Conservation (phyloP, 1,284 basidiomycete species). For the Leccinum angustisporum region DNA sequence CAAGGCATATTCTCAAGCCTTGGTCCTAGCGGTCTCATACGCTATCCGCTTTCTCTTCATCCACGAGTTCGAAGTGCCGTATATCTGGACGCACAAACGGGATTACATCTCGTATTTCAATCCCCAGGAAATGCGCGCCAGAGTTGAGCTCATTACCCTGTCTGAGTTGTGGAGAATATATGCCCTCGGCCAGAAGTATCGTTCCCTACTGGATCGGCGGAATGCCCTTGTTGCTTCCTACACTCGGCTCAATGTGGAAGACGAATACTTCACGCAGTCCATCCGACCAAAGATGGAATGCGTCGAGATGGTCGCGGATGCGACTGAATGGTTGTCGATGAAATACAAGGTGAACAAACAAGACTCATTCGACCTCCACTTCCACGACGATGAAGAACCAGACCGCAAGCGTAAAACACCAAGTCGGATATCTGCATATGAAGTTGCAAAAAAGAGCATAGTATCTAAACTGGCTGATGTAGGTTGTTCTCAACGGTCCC, state of each 20-base stretch:
- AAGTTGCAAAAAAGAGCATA: slow-evolving; percentile 79
- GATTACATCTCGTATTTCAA: slow-evolving; percentile 87
- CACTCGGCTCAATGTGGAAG: slow-evolving; percentile 57
- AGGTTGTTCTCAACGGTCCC: slow-evolving; percentile 20
- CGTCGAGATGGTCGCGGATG: slow-evolving; percentile 90
- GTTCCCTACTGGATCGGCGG: slow-evolving; percentile 78
- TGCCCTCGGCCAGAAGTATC: slow-evolving; percentile 81
- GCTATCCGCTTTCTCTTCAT: slow-evolving; percentile 86
- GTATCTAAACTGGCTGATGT: slow-evolving; percentile 78
- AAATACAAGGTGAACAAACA: slow-evolving; percentile 81
- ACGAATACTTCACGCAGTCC: slow-evolving; percentile 73
- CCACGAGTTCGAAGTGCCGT: slow-evolving; percentile 90
- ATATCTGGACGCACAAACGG: slow-evolving; percentile 91
- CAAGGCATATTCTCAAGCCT: slow-evolving; percentile 61
- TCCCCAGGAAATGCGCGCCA: slow-evolving; percentile 50
- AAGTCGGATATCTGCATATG: slow-evolving; percentile 84
- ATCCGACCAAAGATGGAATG: slow-evolving; percentile 64
- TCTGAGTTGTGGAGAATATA: slow-evolving; percentile 90
- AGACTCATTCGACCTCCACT: slow-evolving; percentile 58
- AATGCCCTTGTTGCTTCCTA: slow-evolving; percentile 66
- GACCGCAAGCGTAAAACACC: slow-evolving; percentile 80
- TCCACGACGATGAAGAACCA: slow-evolving; percentile 65
- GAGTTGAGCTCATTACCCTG: slow-evolving; percentile 70
- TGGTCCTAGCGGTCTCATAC: slow-evolving; percentile 79
- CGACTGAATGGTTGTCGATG: slow-evolving; percentile 88